phyloP scores from a whole-genome alignment of 148 eudicot genomes.

The Vaccinium corymbosum region DNA sequence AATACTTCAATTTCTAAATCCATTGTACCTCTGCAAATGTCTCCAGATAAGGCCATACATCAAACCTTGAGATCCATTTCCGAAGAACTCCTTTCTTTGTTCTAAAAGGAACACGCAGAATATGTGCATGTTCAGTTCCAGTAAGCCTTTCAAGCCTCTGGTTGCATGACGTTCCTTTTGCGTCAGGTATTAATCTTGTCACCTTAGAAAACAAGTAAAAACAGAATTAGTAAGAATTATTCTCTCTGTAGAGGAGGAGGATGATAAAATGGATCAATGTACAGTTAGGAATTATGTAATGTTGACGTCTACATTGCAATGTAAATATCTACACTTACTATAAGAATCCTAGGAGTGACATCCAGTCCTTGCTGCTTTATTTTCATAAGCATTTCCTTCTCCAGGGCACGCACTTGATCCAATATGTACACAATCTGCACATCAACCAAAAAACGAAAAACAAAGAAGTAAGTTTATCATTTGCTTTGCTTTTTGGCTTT shows the following conservation, averaged over 20 bases:
- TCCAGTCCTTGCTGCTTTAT: conserved; percentile 78
- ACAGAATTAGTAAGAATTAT: not conserved
- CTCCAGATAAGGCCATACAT: conserved; percentile 97
- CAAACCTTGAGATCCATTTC: conserved; percentile 97
- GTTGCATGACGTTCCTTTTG: conserved; percentile 93
- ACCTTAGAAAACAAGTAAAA: conserved; percentile 44
- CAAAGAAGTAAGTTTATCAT: not conserved
- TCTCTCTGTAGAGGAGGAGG: not conserved
- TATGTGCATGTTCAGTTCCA: conserved; percentile 77
- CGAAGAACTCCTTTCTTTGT: conserved; percentile 80
- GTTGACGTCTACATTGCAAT: not conserved
- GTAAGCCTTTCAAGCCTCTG: conserved; percentile 81
- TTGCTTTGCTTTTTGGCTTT: not conserved
- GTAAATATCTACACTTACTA: conserved; percentile 40
- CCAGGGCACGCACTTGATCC: conserved; percentile 97
- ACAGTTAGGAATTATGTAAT: not conserved
- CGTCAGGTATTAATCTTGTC: conserved; percentile 86
- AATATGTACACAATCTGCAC: conserved; percentile 87
- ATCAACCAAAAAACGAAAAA: not conserved
- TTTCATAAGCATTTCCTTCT: conserved; percentile 72
- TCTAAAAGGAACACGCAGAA: conserved; percentile 86
- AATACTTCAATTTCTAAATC: not conserved
- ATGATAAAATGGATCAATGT: not conserved
- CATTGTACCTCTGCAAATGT: conserved; percentile 68
- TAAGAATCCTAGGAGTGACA: conserved; percentile 72